Evolutionary conservation across 306 rosid species (phyloP).

Genomic region (Vigna trinervia): DNA sequence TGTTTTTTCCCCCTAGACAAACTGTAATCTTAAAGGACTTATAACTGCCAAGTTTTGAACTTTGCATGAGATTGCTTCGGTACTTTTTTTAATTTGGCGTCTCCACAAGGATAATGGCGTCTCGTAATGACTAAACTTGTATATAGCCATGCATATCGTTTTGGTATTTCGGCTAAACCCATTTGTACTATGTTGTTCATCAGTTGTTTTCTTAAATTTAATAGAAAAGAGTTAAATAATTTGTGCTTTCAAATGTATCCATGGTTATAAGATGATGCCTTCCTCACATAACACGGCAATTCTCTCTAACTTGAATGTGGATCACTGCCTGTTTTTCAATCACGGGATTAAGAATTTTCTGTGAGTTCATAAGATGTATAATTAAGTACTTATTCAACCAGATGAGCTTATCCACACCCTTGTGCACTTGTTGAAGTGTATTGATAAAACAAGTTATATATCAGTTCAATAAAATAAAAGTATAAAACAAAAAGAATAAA

Average conservation of each 20-base stretch:
- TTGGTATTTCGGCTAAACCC: constrained; percentile 20
- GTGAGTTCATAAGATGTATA: neutral
- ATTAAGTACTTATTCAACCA: neutral
- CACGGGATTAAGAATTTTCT: neutral
- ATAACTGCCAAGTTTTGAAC: constrained; percentile 36
- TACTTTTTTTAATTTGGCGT: constrained; percentile 29
- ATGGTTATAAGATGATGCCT: neutral
- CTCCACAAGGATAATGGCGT: constrained; percentile 33
- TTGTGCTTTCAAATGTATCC: constrained; percentile 22
- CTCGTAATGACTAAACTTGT: constrained; percentile 47
- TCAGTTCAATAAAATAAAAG: neutral
- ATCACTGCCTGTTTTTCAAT: neutral
- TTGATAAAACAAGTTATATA: neutral
- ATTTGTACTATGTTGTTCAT: constrained; percentile 26
- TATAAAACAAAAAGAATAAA: neutral
- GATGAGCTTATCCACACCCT: neutral
- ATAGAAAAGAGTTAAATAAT: neutral
- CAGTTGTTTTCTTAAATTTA: constrained; percentile 21
- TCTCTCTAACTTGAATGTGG: neutral
- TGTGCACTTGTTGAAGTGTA: neutral
- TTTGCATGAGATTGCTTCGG: constrained; percentile 43
- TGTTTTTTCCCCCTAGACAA: neutral
- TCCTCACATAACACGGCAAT: neutral
- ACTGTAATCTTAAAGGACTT: constrained; percentile 35
- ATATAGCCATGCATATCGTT: constrained; percentile 49